Conservation (phyloP, 1,139 yeast species). For the Spencermartinsiella ligniputridi region DNA sequence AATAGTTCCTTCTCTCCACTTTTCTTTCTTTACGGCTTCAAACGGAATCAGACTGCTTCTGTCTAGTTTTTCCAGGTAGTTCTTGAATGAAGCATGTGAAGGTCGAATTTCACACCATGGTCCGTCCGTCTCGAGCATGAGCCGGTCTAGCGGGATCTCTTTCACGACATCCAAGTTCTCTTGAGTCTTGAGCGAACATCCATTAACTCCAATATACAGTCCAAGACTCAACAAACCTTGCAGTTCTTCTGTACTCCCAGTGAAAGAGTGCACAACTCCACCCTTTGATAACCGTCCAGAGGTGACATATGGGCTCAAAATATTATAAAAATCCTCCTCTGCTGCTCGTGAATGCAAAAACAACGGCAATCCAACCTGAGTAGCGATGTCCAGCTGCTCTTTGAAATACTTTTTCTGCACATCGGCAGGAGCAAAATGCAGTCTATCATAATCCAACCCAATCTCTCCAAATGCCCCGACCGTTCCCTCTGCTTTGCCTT, state of each 20-base stretch:
- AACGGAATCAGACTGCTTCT: slow-evolving; percentile 53
- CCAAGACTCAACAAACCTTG: slow-evolving; percentile 50
- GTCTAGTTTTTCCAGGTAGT: slow-evolving; percentile 31
- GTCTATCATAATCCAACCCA: slow-evolving; percentile 88
- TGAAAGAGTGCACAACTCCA: slow-evolving; percentile 91
- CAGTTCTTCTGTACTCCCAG: slow-evolving; percentile 70
- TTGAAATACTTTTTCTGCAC: slow-evolving; percentile 66
- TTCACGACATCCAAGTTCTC: slow-evolving; percentile 67
- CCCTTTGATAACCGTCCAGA: slow-evolving; percentile 36
- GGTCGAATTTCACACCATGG: slow-evolving; percentile 97
- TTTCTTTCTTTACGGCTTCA: slow-evolving; percentile 62
- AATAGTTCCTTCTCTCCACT: slow-evolving; percentile 45
- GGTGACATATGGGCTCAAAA: slow-evolving; percentile 55
- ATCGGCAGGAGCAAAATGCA: slow-evolving; percentile 65
- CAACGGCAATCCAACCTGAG: slow-evolving; percentile 59
- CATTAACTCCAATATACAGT: slow-evolving; percentile 78
- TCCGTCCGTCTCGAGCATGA: slow-evolving; percentile 90
- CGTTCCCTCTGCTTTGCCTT: slow-evolving; percentile 44
- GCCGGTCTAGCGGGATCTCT: slow-evolving; percentile 58
- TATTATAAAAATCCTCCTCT: slow-evolving; percentile 69
- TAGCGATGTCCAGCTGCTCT: slow-evolving; percentile 59
- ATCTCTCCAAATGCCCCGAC: slow-evolving; percentile 87
- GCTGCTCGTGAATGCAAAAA: slow-evolving; percentile 89
- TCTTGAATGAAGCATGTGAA: slow-evolving; percentile 69
- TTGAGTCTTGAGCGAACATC: slow-evolving; percentile 80